Percentiles rank a stretch among this genome's conserved stretches.
These are phyloP conservation scores for Xerocomellus chrysenteron DNA, from an alignment of 768 basidiomycete species.

Conservation along the genomic window DNA sequence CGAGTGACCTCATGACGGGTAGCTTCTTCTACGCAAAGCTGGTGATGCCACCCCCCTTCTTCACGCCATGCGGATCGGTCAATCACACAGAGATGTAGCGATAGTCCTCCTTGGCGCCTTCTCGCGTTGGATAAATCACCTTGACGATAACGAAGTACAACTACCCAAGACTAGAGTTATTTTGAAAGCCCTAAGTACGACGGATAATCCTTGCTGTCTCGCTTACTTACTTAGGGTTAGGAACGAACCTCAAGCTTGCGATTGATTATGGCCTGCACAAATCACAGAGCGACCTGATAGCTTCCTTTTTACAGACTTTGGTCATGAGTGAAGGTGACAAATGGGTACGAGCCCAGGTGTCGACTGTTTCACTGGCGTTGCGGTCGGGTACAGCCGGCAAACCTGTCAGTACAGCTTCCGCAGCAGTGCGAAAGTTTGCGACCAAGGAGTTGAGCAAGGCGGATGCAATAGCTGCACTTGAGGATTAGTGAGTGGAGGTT, in stretches of 20 bases:
- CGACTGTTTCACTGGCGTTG: conserved; percentile 67
- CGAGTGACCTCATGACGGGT: neutral
- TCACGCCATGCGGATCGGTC: conserved; percentile 83
- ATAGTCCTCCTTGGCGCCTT: conserved; percentile 88
- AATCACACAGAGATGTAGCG: conserved; percentile 76
- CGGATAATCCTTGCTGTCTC: conserved; percentile 69
- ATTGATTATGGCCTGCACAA: conserved; percentile 85
- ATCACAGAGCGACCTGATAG: conserved; percentile 80
- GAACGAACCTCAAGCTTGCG: conserved; percentile 85
- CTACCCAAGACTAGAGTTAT: conserved; percentile 65
- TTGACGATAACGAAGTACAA: conserved; percentile 77
- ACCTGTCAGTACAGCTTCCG: conserved; percentile 74
- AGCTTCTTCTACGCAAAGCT: conserved; percentile 81
- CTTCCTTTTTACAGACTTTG: conserved; percentile 91
- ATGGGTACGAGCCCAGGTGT: conserved; percentile 77
- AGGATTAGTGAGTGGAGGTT: conserved; percentile 78
- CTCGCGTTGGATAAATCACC: conserved; percentile 86
- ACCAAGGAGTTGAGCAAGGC: conserved; percentile 82
- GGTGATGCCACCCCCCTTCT: conserved; percentile 87
- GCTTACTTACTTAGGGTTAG: conserved; percentile 65
- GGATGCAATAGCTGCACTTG: conserved; percentile 73
- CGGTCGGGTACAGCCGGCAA: conserved; percentile 63
- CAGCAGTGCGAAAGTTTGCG: conserved; percentile 82
- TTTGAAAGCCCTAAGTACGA: conserved; percentile 77
- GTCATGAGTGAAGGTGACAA: conserved; percentile 96